Base-by-base conservation (phyloP, 352 stramenopile genomes). In the Globisporangium radiosum region DNA sequence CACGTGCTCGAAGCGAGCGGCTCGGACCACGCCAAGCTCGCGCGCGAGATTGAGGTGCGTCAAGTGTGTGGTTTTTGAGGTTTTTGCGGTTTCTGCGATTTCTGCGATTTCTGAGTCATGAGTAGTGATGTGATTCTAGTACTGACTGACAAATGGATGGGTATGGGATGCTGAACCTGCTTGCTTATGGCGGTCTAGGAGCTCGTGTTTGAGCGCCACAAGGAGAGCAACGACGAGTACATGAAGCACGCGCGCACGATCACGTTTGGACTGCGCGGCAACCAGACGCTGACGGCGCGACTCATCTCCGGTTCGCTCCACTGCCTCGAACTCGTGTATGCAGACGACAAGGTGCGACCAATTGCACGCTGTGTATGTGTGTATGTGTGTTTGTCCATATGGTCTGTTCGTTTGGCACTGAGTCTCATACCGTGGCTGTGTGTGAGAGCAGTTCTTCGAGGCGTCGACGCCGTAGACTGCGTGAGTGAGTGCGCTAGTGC, bases 151-250 rank as follows among this genome's bases (percentile, higher is more conserved):
- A 33, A 33, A 33, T 33, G 25, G 25, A 33, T 33, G 25, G 25
- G 25, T 3, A 33, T 33, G 25, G 25, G 25, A 33, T 33, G 25
- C 25, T 33, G 25, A 33, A 33, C 4, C 4, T 57, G 38, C 17
- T 33, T 52, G 50, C n/a, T 13, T 38, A 15, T 19, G 39, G 4
- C 9, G 6, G 40, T 9, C 6, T 50, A 92, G 81, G 68, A 70
- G 11, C 69, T 78, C 53, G 72, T 94, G 42, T 92, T 87, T 63
- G 85, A 92, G 56, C 81, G 85, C 10, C 92, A 89, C 65, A 90
- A 86, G 54, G 77, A 94, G 47, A 90, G 69, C 63, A 84, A 78
- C 49, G 78, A 79, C 11, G 80, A 92, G 54, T 94, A 94, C 71
- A 75, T 75, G 50, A 66, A 70, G 48, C 85, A 88, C 65, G 76